Evolutionary conservation across 768 basidiomycete species (phyloP), one percentile per base, ranked within the genome.

Genomic region (Epithele typhae): DNA sequence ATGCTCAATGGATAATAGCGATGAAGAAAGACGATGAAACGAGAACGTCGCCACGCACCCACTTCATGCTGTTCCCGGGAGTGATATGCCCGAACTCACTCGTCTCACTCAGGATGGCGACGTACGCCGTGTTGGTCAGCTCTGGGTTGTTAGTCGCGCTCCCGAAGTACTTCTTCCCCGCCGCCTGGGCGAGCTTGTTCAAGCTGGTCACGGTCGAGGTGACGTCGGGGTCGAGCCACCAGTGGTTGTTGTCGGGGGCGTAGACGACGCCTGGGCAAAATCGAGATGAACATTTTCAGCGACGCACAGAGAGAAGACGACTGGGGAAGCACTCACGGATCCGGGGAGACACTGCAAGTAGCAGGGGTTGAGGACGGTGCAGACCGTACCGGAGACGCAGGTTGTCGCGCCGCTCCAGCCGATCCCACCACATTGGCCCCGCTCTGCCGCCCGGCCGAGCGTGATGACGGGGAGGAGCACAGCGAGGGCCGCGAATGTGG

Each of bases 131-230:
- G 46, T 77, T 68, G 10, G 55, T 62, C 32, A 77, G 58, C 59
- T 76, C 73, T 1, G 64, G 60, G 58, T 73, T 75, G 57, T 74
- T 72, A 3, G 74, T 75, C 23, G 75, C 74, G 23, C 69, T 61
- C 23, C 75, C 74, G 41, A 75, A 75, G 63, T 76, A 77, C 8
- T 66, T 49, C 58, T 74, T 75, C 2, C 70, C 68, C 4, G 68
- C 63, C 5, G 65, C 59, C 54, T 60, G 66, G 3, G 74, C 72
- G 4, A 66, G 62, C 7, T 53, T 55, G 58, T 75, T 64, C 8
- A 74, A 53, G n/a, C 54, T n/a, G n/a, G n/a, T 51, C 8, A 41
- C 48, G 4, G 38, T 45, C 12, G 48, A 45, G 10, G 47, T 37
- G 49, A n/a, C n/a, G n/a, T n/a, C n/a, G 49, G 42, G 9, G 45